Percentiles rank a stretch among this genome's conserved stretches.
Conservation (phyloP, 1,284 basidiomycete species). For the Pholiota adiposa region DNA sequence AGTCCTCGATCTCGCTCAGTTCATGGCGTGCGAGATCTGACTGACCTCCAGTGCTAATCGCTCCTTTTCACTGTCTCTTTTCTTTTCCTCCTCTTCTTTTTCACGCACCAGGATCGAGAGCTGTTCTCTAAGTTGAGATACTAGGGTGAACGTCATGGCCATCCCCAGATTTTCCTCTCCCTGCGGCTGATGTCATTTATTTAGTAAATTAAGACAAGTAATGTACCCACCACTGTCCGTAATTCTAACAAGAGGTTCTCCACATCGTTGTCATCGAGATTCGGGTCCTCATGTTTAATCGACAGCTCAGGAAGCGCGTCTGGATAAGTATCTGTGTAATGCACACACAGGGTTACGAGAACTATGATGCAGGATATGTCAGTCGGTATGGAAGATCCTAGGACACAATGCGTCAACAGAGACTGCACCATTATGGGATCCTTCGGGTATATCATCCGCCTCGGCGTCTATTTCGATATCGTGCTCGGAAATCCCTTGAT, state of each 20-base stretch:
- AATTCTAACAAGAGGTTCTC: conserved; percentile 63
- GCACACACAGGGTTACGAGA: conserved; percentile 72
- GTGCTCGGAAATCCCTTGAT: conserved; percentile 82
- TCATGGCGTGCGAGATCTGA: neutral
- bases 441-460: conserved; percentile 78
- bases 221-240: conserved; percentile 58
- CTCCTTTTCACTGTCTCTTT: conserved; percentile 74
- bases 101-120: conserved; percentile 67
- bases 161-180: conserved; percentile 92
- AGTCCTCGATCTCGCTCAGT: neutral
- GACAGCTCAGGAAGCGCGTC: conserved; percentile 75
- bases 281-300: conserved; percentile 72
- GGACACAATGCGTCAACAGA: too few relatives aligned
- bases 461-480: conserved; percentile 87
- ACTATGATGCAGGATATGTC: conserved; percentile 51
- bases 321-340: conserved; percentile 49
- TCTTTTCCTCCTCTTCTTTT: conserved; percentile 59
- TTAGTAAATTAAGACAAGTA: neutral
- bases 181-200: conserved; percentile 41
- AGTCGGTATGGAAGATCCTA: neutral
- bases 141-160: conserved; percentile 97
- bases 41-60: conserved; percentile 76
- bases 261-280: conserved; percentile 64
- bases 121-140: conserved; percentile 85
- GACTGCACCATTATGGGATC: conserved; percentile 55